phyloP scores from a whole-genome alignment of 2,329 filamentous ascomycete species.

The Colletotrichum coccodes region DNA sequence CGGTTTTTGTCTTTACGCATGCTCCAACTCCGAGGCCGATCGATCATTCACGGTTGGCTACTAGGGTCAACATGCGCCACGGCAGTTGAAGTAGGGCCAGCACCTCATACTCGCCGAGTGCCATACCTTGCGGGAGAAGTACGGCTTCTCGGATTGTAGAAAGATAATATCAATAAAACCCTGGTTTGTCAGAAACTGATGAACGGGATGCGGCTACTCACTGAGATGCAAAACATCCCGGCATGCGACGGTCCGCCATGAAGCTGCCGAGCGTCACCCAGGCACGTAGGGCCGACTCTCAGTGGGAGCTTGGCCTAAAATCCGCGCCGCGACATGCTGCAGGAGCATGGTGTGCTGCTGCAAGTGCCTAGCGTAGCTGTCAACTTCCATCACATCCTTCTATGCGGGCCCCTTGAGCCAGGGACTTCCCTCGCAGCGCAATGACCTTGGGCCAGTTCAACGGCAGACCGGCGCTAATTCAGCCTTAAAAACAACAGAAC shows the following conservation, averaged over 20 bases:
- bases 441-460: constrained; percentile 8
- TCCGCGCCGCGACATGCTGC: neutral
- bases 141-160: neutral
- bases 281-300: neutral
- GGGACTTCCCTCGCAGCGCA: constrained; percentile 26
- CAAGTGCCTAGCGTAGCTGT: neutral
- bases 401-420: constrained; percentile 12
- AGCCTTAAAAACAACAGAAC: constrained; percentile 16
- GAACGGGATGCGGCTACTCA: neutral
- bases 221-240: neutral
- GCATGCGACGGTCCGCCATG: neutral
- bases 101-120: neutral
- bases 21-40: constrained; percentile 1
- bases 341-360: neutral
- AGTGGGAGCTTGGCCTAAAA: neutral
- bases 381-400: neutral
- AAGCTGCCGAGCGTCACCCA: neutral
- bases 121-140: neutral
- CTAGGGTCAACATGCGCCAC: neutral
- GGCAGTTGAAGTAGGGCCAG: neutral
- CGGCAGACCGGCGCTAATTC: constrained; percentile 19
- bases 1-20: neutral
- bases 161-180: too few species aligned
- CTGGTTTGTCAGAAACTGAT: neutral
- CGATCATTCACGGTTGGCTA: neutral